A percentile compares a stretch with the other conserved stretches of the same genome.
Conservation (phyloP, 768 basidiomycete species). For the Tylopilus felleus region DNA sequence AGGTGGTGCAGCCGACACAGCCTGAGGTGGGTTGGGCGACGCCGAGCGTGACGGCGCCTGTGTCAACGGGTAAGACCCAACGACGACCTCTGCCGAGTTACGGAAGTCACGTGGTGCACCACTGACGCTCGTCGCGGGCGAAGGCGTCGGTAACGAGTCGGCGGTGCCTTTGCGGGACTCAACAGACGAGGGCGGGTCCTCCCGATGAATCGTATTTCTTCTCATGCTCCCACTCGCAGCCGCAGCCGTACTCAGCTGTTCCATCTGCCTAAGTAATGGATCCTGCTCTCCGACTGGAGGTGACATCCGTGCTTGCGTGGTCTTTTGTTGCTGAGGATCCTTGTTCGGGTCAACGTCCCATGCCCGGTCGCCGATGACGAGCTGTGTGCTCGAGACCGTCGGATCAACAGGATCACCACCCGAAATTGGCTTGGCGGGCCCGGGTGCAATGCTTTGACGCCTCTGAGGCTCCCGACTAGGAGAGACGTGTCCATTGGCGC, state of each 20-base stretch:
- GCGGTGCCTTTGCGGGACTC: conserved; percentile 26
- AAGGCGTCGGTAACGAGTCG: conserved; percentile 26
- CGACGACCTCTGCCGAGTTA: conserved; percentile 70
- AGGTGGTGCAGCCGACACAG: conserved; percentile 74
- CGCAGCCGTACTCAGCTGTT: conserved; percentile 42
- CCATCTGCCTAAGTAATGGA: conserved; percentile 65
- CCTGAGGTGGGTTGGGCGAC: conserved; percentile 72
- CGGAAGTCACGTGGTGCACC: conserved; percentile 55
- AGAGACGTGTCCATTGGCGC: conserved; percentile 31
- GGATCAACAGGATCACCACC: conserved; percentile 60
- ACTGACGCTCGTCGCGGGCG: conserved; percentile 15
- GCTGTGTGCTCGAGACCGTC: conserved; percentile 59
- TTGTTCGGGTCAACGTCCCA: conserved; percentile 64
- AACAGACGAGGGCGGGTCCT: conserved; percentile 19
- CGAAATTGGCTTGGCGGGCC: conserved; percentile 29
- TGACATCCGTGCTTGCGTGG: conserved; percentile 19
- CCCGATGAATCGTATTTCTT: conserved; percentile 26
- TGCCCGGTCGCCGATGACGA: conserved; percentile 56
- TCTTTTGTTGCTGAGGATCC: conserved; percentile 54
- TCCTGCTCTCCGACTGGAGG: conserved; percentile 46
- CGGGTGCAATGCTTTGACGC: conserved; percentile 26
- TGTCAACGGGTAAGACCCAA: conserved; percentile 68
- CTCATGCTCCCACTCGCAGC: conserved; percentile 16
- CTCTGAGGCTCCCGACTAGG: conserved; percentile 23
- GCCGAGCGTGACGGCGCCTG: conserved; percentile 55